These are phyloP conservation scores for Lentithecium fluviatile DNA, from an alignment of 495 filamentous ascomycete species.

Conservation along the genomic window DNA sequence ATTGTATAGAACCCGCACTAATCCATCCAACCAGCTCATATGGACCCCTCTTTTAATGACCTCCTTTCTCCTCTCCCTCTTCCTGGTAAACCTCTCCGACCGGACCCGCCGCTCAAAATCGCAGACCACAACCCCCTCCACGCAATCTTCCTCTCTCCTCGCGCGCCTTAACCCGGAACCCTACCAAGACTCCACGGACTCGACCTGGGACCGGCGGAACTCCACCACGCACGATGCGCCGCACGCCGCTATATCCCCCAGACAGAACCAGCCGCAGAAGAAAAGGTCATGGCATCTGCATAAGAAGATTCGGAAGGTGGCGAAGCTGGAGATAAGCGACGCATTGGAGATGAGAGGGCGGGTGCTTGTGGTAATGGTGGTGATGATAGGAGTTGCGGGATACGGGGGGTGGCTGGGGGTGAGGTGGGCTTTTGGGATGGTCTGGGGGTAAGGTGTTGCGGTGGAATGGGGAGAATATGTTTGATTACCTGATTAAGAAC, in stretches of 20 bases:
- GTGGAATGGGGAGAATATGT: background rate
- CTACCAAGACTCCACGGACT: constrained; percentile 36
- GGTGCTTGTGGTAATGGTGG: constrained; percentile 33
- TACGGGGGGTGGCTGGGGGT: constrained; percentile 25
- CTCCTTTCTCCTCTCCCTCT: constrained; percentile 44
- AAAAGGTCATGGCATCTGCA: constrained; percentile 36
- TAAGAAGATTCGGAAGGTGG: constrained; percentile 43
- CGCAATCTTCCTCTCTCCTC: constrained; percentile 21
- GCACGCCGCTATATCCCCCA: background rate
- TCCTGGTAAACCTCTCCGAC: constrained; percentile 39
- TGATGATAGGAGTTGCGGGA: background rate
- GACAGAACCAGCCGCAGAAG: constrained; percentile 1
- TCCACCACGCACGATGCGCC: constrained; percentile 8
- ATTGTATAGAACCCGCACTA: too few relatives aligned
- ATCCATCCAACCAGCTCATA: constrained; percentile 31
- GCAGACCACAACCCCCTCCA: constrained; percentile 19
- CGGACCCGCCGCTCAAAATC: constrained; percentile 37
- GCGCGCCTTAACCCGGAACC: constrained; percentile 40
- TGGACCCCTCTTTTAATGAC: constrained; percentile 40
- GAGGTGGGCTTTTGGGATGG: constrained; percentile 17
- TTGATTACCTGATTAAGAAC: too few relatives aligned
- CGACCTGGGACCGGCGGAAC: constrained; percentile 25
- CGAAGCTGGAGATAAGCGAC: constrained; percentile 39
- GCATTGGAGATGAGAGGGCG: constrained; percentile 41
- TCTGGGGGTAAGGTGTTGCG: constrained; percentile 1